Conservation (phyloP, 306 rosid species). For the Vicia villosa region DNA sequence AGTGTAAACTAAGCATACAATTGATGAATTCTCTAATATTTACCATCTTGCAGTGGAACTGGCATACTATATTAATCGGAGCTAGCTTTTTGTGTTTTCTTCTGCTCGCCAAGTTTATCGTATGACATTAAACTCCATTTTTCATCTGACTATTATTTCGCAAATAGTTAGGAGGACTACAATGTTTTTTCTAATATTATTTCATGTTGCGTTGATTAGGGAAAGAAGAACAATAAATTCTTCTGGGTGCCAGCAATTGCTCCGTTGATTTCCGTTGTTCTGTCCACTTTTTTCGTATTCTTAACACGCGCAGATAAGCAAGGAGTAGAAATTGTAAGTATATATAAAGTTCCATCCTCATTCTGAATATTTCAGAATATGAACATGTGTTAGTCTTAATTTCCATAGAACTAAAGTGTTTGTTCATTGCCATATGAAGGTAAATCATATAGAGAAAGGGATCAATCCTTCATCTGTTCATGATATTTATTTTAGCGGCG, state of each 20-base stretch:
- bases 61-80: conserved; percentile 87
- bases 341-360: conserved; percentile 3
- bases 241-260: conserved; percentile 99
- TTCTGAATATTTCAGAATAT: conserved; percentile 1
- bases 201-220: conserved; percentile 54
- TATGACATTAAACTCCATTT: conserved; percentile 49
- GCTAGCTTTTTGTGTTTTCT: conserved; percentile 66
- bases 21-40: conserved; percentile 27
- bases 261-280: conserved; percentile 77
- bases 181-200: conserved; percentile 40
- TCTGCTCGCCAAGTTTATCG: conserved; percentile 71
- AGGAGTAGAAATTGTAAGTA: conserved; percentile 88
- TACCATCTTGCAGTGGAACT: conserved; percentile 83
- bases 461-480: conserved; percentile 82
- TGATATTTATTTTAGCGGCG: conserved; percentile 69
- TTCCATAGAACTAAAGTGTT: conserved; percentile 14
- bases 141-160: neutral
- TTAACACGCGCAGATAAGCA: conserved; percentile 84
- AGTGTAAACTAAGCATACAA: conserved; percentile 8
- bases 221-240: conserved; percentile 71
- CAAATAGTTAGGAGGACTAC: conserved; percentile 10
- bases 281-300: conserved; percentile 84
- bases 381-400: no score
- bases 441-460: conserved; percentile 71
- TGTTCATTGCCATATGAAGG: conserved; percentile 57